Percentiles rank a stretch among this genome's conserved stretches.
These are phyloP conservation scores for Phyllosticta ampelicida DNA, from an alignment of 2,329 filamentous ascomycete genomes.

Conservation along the genomic window DNA sequence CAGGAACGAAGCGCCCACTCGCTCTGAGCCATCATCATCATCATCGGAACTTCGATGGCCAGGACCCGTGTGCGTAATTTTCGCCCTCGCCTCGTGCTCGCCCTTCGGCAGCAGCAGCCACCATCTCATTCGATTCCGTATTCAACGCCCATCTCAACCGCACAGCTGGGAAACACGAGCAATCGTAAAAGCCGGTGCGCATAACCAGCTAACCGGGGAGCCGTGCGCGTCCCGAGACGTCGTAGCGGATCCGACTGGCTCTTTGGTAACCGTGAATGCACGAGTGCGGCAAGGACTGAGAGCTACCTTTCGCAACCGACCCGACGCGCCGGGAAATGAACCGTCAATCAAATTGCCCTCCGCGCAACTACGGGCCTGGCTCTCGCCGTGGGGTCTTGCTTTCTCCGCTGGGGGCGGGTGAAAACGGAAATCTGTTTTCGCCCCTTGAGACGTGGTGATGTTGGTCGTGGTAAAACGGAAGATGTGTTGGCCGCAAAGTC, in stretches of 20 bases:
- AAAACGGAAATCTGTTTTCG: too few relatives aligned
- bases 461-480: too few relatives aligned
- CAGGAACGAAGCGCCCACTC: neutral
- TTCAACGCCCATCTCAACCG: neutral
- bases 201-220: neutral
- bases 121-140: too few relatives aligned
- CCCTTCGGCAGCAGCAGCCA: too few relatives aligned
- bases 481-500: too few relatives aligned
- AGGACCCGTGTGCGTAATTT: too few relatives aligned
- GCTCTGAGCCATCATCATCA: neutral
- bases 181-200: neutral
- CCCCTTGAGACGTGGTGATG: too few relatives aligned
- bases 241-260: neutral
- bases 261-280: neutral
- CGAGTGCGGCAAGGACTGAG: neutral
- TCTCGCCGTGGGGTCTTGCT: too few relatives aligned
- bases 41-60: too few relatives aligned
- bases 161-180: neutral
- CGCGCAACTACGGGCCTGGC: too few relatives aligned
- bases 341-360: neutral
- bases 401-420: too few relatives aligned
- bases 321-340: neutral
- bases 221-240: neutral
- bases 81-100: too few relatives aligned
- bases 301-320: neutral